phyloP scores from a whole-genome alignment of 345 rosid genomes.

The Gossypium turneri region DNA sequence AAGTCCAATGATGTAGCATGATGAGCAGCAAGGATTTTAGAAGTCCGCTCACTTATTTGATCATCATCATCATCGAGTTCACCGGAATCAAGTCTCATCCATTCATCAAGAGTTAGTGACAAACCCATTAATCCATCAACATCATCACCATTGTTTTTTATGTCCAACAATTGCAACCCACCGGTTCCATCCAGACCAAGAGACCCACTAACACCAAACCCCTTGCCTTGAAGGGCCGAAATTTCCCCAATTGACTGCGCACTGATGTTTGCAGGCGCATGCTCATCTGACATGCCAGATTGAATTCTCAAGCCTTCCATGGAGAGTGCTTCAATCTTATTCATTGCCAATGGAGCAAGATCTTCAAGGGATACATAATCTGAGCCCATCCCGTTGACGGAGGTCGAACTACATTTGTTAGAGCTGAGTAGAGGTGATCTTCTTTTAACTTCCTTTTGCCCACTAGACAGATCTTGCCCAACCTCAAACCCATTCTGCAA shows the following conservation, averaged over 20 bases:
- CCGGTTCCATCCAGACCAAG: slow-evolving; percentile 81
- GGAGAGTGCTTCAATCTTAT: slow-evolving; percentile 94
- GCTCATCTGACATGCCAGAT: slow-evolving; percentile 74
- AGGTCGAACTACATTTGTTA: slow-evolving; percentile 33
- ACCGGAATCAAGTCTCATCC: slow-evolving; percentile 93
- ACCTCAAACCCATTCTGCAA: slow-evolving; percentile 35
- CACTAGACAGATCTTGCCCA: slow-evolving; percentile 32
- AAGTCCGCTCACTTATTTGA: slow-evolving; percentile 72
- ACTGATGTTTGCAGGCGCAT: slow-evolving; percentile 72
- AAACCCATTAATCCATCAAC: slow-evolving; percentile 80
- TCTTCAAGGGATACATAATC: slow-evolving; percentile 91
- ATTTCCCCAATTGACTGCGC: slow-evolving; percentile 63
- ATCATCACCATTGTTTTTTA: slow-evolving; percentile 53
- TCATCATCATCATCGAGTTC: slow-evolving; percentile 61
- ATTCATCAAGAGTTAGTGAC: slow-evolving; percentile 84
- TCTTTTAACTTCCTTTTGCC: slow-evolving; percentile 33
- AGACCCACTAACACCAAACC: slow-evolving; percentile 44
- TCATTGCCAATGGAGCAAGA: slow-evolving; percentile 96
- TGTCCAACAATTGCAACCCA: slow-evolving; percentile 73
- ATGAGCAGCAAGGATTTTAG: slow-evolving; percentile 85
- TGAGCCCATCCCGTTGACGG: slow-evolving; percentile 40
- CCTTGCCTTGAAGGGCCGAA: slow-evolving; percentile 74
- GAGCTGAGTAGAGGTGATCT: slow-evolving; percentile 36
- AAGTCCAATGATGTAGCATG: slow-evolving; percentile 69
- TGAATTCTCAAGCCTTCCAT: slow-evolving; percentile 93